Evolutionary conservation across 2,329 filamentous ascomycete genomes (phyloP), one percentile per base, ranked within the genome.

Genomic region (Helminthosporium solani): DNA sequence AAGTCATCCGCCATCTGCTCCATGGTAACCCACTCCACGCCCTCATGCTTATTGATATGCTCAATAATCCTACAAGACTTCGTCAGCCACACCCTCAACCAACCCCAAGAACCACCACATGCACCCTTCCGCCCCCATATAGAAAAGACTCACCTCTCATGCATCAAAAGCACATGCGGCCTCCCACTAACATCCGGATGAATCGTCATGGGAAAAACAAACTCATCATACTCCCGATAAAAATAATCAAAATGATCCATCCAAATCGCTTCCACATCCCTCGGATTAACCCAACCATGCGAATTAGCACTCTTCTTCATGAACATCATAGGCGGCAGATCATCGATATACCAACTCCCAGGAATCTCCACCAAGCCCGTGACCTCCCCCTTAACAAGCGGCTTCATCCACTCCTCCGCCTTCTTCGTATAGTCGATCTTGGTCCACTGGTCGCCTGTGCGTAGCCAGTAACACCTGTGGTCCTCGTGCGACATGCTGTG

Each of bases 191-290:
- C 67, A 57, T 90, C 86, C 0, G 86, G 87, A 65, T 90, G 86
- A 28, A 89, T 85, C 0, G 86, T 90, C 67, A 90, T 86, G 0
- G 87, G 86, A 57, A 90, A 89, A 42, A 88, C 79, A 51, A 89
- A 89, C 56, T 87, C 84, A 56, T 90, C 85, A 52, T 88, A 85
- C 66, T 90, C 85, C 21, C 85, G 75, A 64, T 90, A 90, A 59
- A 87, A 88, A 68, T 88, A 89, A 56, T 85, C 78, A 48, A 86
- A 86, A 52, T 86, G 82, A 49, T 86, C 81, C 56, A 78, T 71
- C 83, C 82, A 86, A 27, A 85, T 76, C 27, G 83, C 80, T 57
- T 86, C 82, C 1, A 86, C 77, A 49, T 84, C 81, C n/a, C 78
- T 70, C 0, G 78, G 71, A 47, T 75, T 73, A 2, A 77, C 73